Base-by-base conservation (phyloP, 2,329 filamentous ascomycete genomes). In the Aureobasidium sp. region DNA sequence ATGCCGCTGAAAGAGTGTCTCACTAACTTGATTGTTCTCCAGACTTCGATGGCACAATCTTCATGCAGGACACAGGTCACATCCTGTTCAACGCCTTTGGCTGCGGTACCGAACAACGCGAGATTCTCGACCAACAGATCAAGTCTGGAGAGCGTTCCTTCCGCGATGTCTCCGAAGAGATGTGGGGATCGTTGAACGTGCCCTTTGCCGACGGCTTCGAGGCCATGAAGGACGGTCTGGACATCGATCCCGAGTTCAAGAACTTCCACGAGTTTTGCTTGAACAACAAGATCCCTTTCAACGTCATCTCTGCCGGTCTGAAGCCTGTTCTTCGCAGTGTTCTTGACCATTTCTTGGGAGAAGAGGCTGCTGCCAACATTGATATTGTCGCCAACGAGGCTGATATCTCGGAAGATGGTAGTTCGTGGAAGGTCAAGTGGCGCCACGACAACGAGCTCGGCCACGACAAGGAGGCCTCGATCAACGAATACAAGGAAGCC, bases 11-110 rank as follows among this genome's bases (percentile, higher is more conserved):
- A 17, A 9, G 20, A 29, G 15, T 4, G 29, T 15, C 4, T 48
- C 34, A 17, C 44, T 61, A 47, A 49, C 37, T 42, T 7, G 2
- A 15, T 39, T 41, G 37, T 37, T 53, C 62, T 44, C 34, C 63
- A 87, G 85, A 88, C 72, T 88, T 89, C 67, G 86, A 88, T 71
- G 86, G 86, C 65, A 88, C 86, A 4, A 89, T 89, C 65, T 87
- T 87, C 77, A 86, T 69, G 68, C 63, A 70, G 78, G 84, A 87
- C 67, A 87, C 84, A 1, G 87, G 87, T 48, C 86, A 88, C 70
- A 81, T 88, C 66, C 82, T 89, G 55, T 87, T 88, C 73, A 85
- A 88, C 70, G 78, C 78, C 67, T 81, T 85, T 66, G 85, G 86
- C 57, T 87, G 85, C 72, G 86, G 86, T 31, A 74, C 77, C 25